Conservation (phyloP, 306 rosid species). For the Notholithocarpus densiflorus region DNA sequence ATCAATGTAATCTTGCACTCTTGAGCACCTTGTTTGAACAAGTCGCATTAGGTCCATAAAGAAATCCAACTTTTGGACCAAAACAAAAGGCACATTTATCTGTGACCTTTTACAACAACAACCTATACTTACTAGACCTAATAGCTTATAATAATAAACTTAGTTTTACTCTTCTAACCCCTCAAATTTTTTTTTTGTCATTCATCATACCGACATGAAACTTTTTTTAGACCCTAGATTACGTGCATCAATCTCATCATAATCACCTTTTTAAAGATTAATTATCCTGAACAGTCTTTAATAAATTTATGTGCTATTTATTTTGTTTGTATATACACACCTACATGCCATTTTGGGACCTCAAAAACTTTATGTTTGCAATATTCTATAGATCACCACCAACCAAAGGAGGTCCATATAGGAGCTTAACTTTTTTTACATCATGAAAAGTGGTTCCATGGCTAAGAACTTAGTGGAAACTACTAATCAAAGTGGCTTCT, state of each 20-base stretch:
- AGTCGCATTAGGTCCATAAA: constrained; percentile 18
- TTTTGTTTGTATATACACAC: too few relatives aligned
- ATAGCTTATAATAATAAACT: not conserved
- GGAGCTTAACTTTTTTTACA: not conserved
- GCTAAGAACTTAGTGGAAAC: constrained; percentile 14
- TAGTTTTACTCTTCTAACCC: constrained; percentile 27
- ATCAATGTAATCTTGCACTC: not conserved
- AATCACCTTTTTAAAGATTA: constrained; percentile 44
- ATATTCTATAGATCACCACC: not conserved
- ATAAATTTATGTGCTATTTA: not conserved
- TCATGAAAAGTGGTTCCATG: constrained; percentile 29
- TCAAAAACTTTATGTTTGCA: not conserved
- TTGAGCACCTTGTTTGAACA: constrained; percentile 10
- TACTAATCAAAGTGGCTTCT: constrained; percentile 27
- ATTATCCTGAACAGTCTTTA: constrained; percentile 25
- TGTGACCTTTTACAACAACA: constrained; percentile 28
- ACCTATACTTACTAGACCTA: not conserved
- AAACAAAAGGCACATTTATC: constrained; percentile 34
- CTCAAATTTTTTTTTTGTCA: constrained; percentile 22
- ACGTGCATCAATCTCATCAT: constrained; percentile 43
- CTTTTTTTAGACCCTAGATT: constrained; percentile 31
- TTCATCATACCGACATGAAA: constrained; percentile 57
- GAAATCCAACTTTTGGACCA: constrained; percentile 38
- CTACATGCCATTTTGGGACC: not conserved
- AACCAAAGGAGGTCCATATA: not conserved